A percentile compares a stretch with the other conserved stretches of the same genome.
phyloP scores from a whole-genome alignment of 2,329 filamentous ascomycete genomes.

The Ramularia collo-cygni region DNA sequence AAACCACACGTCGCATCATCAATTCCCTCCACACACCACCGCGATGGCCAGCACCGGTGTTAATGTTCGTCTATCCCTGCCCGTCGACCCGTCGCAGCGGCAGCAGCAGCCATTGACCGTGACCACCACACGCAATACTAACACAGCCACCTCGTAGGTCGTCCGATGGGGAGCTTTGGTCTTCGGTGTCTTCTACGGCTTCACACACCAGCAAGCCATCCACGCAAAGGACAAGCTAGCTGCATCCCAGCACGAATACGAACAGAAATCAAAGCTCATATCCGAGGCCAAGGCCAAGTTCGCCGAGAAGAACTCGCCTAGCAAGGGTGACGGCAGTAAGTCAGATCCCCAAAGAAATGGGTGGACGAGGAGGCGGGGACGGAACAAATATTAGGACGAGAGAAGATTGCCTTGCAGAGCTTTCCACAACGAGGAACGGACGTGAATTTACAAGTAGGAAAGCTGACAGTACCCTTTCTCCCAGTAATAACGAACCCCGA shows the following conservation, averaged over 20 bases:
- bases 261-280: slow-evolving; percentile 88
- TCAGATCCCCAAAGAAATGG: slow-evolving; percentile 1
- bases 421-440: no score
- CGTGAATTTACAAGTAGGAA: neutral
- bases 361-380: no score
- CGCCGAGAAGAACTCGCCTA: slow-evolving; percentile 63
- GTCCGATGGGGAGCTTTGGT: slow-evolving; percentile 93
- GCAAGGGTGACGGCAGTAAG: slow-evolving; percentile 31
- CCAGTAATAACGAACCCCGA: slow-evolving; percentile 68
- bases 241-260: slow-evolving; percentile 72
- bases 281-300: slow-evolving; percentile 87
- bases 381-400: no score
- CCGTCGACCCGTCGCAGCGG: slow-evolving; percentile 20
- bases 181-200: slow-evolving; percentile 88
- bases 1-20: neutral
- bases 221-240: slow-evolving; percentile 62
- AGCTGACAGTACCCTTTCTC: slow-evolving; percentile 9
- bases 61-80: slow-evolving; percentile 42
- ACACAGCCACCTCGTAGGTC: slow-evolving; percentile 55
- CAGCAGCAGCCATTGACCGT: slow-evolving; percentile 6
- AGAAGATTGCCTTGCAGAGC: neutral
- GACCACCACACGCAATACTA: neutral
- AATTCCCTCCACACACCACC: slow-evolving; percentile 2
- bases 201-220: slow-evolving; percentile 85
- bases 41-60: slow-evolving; percentile 44